Base-by-base conservation (phyloP, 805 yeast genomes). In the Lipomyces yamanashiensis region DNA sequence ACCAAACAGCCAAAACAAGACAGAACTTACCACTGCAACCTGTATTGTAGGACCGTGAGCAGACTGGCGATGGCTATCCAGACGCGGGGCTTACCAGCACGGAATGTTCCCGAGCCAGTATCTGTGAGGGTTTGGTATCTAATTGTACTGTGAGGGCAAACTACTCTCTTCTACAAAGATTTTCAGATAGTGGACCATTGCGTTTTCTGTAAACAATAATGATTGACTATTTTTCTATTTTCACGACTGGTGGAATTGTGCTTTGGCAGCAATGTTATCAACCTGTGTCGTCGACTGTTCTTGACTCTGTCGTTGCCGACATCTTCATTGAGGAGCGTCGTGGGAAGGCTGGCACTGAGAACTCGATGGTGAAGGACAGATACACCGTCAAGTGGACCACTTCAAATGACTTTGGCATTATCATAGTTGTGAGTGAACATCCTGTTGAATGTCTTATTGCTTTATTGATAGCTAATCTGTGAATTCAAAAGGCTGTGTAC, bases 211-310 rank as follows among this genome's bases (percentile, higher is more conserved):
- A 47, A 3, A 37, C 21, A n/a, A 17, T 1, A 13, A 72, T 81
- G 85, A 77, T 82, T 51, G 85, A 82, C 67, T 83, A 79, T 67
- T 77, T 83, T 60, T 70, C 80, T 9, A 77, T 85, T 0, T 84
- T 85, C 72, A 77, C 82, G 3, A 79, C 80, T 0, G 80, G 84
- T 9, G 89, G 89, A 0, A 72, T 80, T 10, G 85, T 85, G 28
- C 75, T 81, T 15, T 85, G 81, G 80, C 79, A 79, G 69, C 74
- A 80, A 61, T 77, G 80, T 37, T 75, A 78, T 1, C 78, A 69
- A 70, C 76, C 74, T 65, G 76, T 82, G 17, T 74, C 84, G 0
- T 76, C 75, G 15, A 52, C 75, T 1, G 75, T 82, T 0, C 73
- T 83, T 57, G 84, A 84, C 68, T 72, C 81, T 8, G 77, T 86